Conservation (phyloP, 345 rosid species). For the Noccaea caerulescens region DNA sequence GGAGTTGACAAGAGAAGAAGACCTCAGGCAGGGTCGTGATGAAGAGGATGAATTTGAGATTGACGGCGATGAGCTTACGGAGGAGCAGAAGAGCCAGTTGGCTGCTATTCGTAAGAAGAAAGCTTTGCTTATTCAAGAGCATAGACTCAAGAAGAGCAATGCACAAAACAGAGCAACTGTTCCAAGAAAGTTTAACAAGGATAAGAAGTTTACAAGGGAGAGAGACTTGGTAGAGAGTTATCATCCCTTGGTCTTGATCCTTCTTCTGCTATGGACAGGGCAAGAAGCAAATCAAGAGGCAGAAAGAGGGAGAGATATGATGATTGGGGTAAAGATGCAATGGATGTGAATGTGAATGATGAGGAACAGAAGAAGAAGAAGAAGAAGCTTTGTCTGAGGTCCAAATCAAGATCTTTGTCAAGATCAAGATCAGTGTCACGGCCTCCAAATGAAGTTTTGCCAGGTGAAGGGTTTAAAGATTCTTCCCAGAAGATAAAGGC, state of each 20-base stretch:
- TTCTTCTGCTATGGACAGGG: slow-evolving; percentile 58
- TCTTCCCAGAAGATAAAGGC: slow-evolving; percentile 61
- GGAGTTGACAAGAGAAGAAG: slow-evolving; percentile 83
- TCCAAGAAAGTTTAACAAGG: slow-evolving; percentile 77
- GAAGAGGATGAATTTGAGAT: slow-evolving; percentile 59
- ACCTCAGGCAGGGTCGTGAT: slow-evolving; percentile 55
- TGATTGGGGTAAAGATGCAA: slow-evolving; percentile 41
- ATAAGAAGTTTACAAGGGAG: slow-evolving; percentile 55
- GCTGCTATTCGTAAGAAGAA: slow-evolving; percentile 72
- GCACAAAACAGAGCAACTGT: slow-evolving; percentile 70
- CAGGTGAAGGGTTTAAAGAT: slow-evolving; percentile 87
- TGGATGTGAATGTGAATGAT: slow-evolving; percentile 52
- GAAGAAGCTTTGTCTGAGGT: slow-evolving; percentile 62
- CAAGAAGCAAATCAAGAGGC: slow-evolving; percentile 69
- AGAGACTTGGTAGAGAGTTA: slow-evolving; percentile 78
- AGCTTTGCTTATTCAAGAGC: slow-evolving; percentile 64
- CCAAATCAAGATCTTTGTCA: slow-evolving; percentile 48
- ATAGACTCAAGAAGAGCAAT: slow-evolving; percentile 74
- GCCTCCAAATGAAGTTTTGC: slow-evolving; percentile 59
- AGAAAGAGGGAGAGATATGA: slow-evolving; percentile 74
- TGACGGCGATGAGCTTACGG: slow-evolving; percentile 53
- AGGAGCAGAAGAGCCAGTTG: slow-evolving; percentile 64
- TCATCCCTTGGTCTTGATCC: slow-evolving; percentile 69
- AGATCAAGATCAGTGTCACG: slow-evolving; percentile 49
- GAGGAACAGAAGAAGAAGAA: slow-evolving; percentile 50